Evolutionary conservation across 73 alveolate species (phyloP).

Genomic region (Paramecium biaurelia): DNA sequence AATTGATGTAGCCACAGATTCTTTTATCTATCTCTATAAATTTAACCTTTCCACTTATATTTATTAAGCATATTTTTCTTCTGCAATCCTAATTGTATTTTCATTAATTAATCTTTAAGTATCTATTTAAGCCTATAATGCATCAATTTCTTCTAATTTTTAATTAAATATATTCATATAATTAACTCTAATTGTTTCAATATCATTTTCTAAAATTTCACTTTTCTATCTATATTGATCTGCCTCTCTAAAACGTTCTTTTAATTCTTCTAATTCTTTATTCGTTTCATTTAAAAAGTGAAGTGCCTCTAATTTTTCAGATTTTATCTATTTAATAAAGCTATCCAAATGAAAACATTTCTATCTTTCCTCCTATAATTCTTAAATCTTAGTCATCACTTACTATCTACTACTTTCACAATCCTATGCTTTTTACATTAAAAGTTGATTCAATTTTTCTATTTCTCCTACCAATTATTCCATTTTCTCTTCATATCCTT

Average conservation of each 20-base stretch:
- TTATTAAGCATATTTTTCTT: background rate
- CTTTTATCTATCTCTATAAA: background rate
- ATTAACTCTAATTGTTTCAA: slow-evolving; percentile 11
- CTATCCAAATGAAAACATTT: slow-evolving; percentile 29
- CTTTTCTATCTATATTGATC: background rate
- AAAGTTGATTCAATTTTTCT: background rate
- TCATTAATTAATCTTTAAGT: slow-evolving; percentile 28
- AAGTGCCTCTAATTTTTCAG: slow-evolving; percentile 46
- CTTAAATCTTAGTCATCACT: slow-evolving; percentile 5
- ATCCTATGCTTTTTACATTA: background rate
- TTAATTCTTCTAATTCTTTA: slow-evolving; percentile 17
- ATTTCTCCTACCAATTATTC: background rate
- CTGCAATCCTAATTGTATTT: background rate
- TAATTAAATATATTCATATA: background rate
- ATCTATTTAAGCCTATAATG: background rate
- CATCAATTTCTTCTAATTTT: slow-evolving; percentile 31
- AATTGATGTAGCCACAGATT: slow-evolving; percentile 15
- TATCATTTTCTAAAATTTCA: background rate
- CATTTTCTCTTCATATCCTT: slow-evolving; percentile 37
- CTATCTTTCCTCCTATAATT: slow-evolving; percentile 48
- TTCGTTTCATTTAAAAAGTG: slow-evolving; percentile 31
- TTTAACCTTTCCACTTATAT: background rate
- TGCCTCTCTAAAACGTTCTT: slow-evolving; percentile 15
- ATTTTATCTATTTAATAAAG: background rate
- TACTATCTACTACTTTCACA: slow-evolving; percentile 9